Base-by-base conservation (phyloP, 495 filamentous ascomycete genomes). In the Aspergillus sclerotioniger region DNA sequence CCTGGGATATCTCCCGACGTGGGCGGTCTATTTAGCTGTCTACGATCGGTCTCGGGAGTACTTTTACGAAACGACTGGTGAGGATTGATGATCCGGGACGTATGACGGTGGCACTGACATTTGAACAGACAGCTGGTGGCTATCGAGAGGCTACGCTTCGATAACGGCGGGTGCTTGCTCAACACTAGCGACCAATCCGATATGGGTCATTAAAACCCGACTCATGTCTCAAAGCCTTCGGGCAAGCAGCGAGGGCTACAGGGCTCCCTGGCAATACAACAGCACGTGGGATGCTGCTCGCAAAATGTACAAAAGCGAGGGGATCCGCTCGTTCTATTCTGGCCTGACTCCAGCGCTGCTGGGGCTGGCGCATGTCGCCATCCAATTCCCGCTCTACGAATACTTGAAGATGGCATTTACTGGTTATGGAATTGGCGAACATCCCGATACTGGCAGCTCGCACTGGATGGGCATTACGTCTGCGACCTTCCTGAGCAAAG, bases 201-300 rank as follows among this genome's bases (percentile, higher is more conserved):
- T 99, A 57, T 99, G 94, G 94, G 95, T 99, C 28, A 96, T 99
- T 74, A 99, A 99, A 70, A 99, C 94, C 32, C 83, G 94, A 58
- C 81, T 99, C 39, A 97, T 97, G 93, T 94, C 95, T 3, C 93
- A 98, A 65, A 84, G 79, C 54, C 66, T 75, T 32, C 75, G 67
- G 46, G 70, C 78, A 12, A 74, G 77, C 39, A 72, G 62, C 20
- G 81, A 84, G 60, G 80, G 84, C 68, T 67, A 79, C 59, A 72
- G 84, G 70, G 79, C 86, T 9, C 91, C 92, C 28, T 98, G 92
- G 90, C 88, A 96, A 67, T 99, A 99, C 68, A 82, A 71, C 32
- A 86, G 84, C 44, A 97, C 94, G 21, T 75, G 87, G 57, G 94
- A 99, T 70, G 94, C 94, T 0, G 90, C 90, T 46, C 85, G 86